These are phyloP conservation scores for Trichoderma orchidacearum DNA, from an alignment of 495 filamentous ascomycete genomes.

Conservation along the genomic window DNA sequence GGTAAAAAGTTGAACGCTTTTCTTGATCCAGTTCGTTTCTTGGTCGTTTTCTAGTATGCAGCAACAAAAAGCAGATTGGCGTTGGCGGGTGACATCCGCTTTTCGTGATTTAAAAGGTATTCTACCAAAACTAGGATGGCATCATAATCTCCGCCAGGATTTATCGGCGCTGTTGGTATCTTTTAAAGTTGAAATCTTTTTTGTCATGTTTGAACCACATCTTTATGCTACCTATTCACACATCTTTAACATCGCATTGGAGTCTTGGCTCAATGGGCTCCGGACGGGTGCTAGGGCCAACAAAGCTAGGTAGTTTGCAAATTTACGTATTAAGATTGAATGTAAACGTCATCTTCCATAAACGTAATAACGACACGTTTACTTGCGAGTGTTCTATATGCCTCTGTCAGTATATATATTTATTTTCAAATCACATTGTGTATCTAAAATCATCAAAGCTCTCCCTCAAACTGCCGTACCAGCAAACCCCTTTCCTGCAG, in stretches of 20 bases:
- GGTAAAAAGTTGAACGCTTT: background rate
- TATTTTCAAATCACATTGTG: no score
- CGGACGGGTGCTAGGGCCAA: no score
- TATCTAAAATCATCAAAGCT: no score
- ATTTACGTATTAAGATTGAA: no score
- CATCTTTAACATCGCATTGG: background rate
- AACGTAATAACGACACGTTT: no score
- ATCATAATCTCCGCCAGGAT: background rate
- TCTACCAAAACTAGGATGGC: background rate
- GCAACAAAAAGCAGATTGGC: no score
- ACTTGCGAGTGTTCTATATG: background rate
- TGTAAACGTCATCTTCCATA: no score
- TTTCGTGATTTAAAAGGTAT: background rate
- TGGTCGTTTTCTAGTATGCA: no score
- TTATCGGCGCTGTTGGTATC: background rate
- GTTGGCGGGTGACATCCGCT: background rate
- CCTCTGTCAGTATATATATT: no score
- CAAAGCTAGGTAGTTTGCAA: no score
- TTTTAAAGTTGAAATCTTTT: background rate
- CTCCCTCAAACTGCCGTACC: conserved; percentile 58
- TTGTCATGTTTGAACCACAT: background rate
- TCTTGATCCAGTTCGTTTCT: no score
- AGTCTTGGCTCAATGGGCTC: no score
- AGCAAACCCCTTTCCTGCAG: conserved; percentile 55
- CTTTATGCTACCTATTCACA: background rate